Percentiles rank a stretch among this genome's conserved stretches.
Evolutionary conservation across 2,329 filamentous ascomycete genomes (phyloP).

Genomic region (Monosporascus sp.): DNA sequence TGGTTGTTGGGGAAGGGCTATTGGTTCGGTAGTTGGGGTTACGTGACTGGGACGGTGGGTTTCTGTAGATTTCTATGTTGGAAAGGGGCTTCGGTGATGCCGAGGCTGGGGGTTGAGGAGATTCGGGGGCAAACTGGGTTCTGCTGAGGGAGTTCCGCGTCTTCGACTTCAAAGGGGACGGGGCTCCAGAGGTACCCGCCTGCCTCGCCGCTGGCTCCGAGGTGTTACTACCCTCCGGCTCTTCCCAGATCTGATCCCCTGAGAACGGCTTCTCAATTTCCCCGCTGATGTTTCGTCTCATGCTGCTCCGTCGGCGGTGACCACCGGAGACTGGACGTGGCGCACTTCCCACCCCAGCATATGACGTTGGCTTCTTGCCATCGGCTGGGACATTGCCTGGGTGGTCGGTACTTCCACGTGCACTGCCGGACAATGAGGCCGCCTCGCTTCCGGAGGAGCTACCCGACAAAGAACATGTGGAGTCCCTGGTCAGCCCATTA

Average conservation of each 20-base stretch:
- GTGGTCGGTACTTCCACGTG: constrained; percentile 29
- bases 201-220: constrained; percentile 21
- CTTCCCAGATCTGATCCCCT: constrained; percentile 83
- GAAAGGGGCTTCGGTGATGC: constrained; percentile 37
- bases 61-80: constrained; percentile 73
- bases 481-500: constrained; percentile 41
- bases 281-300: constrained; percentile 66
- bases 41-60: constrained; percentile 76
- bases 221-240: constrained; percentile 54
- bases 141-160: constrained; percentile 61
- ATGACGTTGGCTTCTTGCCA: constrained; percentile 32
- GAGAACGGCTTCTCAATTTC: constrained; percentile 64
- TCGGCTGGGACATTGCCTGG: constrained; percentile 18
- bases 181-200: constrained; percentile 18
- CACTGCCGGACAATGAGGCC: constrained; percentile 28
- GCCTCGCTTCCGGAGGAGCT: constrained; percentile 47
- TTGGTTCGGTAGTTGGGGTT: constrained; percentile 78
- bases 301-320: constrained; percentile 56
- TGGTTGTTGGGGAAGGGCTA: constrained; percentile 31
- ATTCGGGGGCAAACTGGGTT: constrained; percentile 48
- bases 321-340: constrained; percentile 32
- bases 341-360: constrained; percentile 34
- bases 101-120: constrained; percentile 33
- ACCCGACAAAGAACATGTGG: constrained; percentile 43
- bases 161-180: constrained; percentile 50